phyloP scores from a whole-genome alignment of 305 asterid genomes.

The Andrographis paniculata region DNA sequence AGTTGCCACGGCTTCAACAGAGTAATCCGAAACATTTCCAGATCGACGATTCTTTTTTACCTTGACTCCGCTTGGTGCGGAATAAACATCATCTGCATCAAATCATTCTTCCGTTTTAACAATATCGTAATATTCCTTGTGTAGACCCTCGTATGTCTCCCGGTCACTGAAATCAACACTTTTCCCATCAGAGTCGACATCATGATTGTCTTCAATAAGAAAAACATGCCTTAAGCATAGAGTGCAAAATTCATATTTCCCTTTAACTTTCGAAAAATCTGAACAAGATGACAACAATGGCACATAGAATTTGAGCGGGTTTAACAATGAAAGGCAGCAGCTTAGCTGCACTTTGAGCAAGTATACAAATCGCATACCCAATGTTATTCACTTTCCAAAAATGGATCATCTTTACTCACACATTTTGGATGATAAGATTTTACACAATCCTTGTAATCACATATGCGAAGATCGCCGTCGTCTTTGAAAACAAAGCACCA shows the following conservation, averaged over 20 bases:
- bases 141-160: conserved; percentile 68
- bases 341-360: conserved; percentile 40
- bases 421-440: conserved; percentile 73
- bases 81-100: conserved; percentile 28
- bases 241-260: conserved; percentile 59
- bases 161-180: conserved; percentile 57
- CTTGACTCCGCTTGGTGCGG: conserved; percentile 31
- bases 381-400: conserved; percentile 25
- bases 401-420: conserved; percentile 40
- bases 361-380: conserved; percentile 70
- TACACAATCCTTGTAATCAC: conserved; percentile 49
- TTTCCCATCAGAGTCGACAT: conserved; percentile 66
- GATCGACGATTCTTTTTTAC: conserved; percentile 19
- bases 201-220: conserved; percentile 52
- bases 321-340: conserved; percentile 46
- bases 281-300: conserved; percentile 34
- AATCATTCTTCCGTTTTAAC: conserved; percentile 39
- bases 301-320: conserved; percentile 60
- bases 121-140: conserved; percentile 61
- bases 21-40: conserved; percentile 38
- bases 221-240: conserved; percentile 53
- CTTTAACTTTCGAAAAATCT: conserved; percentile 41
- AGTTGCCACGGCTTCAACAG: conserved; percentile 27
- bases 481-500: conserved; percentile 62
- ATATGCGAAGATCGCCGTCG: conserved; percentile 41